Evolutionary conservation across 106 monocot species (phyloP), one percentile per base, ranked within the genome.

Genomic region (Triglochin maritima): DNA sequence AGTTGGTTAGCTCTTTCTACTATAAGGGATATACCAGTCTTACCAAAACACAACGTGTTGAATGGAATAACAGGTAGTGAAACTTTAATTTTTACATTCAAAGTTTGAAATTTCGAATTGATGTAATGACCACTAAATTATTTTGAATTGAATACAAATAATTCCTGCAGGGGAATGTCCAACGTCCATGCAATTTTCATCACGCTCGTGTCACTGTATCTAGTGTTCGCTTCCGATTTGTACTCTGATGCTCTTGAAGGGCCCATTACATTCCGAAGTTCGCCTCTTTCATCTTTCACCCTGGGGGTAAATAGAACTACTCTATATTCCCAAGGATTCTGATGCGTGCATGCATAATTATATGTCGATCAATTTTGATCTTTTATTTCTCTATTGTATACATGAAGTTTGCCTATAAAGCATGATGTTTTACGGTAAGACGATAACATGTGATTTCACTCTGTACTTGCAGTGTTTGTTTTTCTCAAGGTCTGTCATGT

Each of bases 111-210:
- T 29, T 29, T 29, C 29, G 29, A 29, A 29, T 29, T 29, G 29
- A 29, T 29, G 29, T 29, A 29, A 29, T 29, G 1, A 29, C 29
- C 29, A 29, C 29, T 29, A 1, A 29, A 0, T 29, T 29, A 29
- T 0, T 29, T 1, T 29, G 29, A 29, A 29, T 29, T 29, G 29
- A 29, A 29, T 29, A 29, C 29, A 29, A 29, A 29, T 29, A 15
- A 46, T 71, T 63, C 57, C 68, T 83, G 59, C 81, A 96, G 95
- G 83, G 95, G 90, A 50, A 96, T 96, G 87, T 96, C 95, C 59
- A 96, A 71, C 45, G 74, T 12, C 44, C 90, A 87, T 88, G 96
- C 96, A 41, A 56, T 91, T 69, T 96, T 79, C 74, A 91, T 96
- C 69, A 84, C 90, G 8, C 9, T 69, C 2, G 84, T 91, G 85